These are phyloP conservation scores for Pythium dissotocum DNA, from an alignment of 352 stramenopile genomes.

Conservation along the genomic window DNA sequence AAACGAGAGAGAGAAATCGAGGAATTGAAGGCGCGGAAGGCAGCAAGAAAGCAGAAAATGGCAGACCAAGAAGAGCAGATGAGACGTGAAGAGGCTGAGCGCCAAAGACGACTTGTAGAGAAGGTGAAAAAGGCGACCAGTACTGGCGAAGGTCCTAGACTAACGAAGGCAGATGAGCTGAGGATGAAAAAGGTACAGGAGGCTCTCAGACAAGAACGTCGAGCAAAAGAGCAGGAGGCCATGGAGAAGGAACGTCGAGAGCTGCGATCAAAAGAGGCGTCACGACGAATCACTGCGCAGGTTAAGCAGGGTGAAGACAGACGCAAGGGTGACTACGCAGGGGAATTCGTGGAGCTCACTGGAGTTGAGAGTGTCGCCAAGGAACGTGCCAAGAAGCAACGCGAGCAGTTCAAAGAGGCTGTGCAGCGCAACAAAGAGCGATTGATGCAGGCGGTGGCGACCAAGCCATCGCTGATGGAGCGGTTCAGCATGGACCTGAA, in stretches of 20 bases:
- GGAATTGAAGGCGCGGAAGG: slow-evolving; percentile 47
- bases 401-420: slow-evolving; percentile 57
- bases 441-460: slow-evolving; percentile 44
- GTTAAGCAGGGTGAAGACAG: slow-evolving; percentile 52
- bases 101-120: slow-evolving; percentile 43
- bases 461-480: slow-evolving; percentile 72
- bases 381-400: slow-evolving; percentile 57
- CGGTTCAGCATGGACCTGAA: slow-evolving; percentile 68
- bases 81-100: slow-evolving; percentile 26
- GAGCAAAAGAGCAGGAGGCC: slow-evolving; percentile 34
- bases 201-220: slow-evolving; percentile 37
- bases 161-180: slow-evolving; percentile 60
- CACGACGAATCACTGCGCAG: slow-evolving; percentile 52
- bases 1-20: slow-evolving; percentile 42
- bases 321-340: slow-evolving; percentile 50
- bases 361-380: slow-evolving; percentile 44
- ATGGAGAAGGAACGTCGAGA: slow-evolving; percentile 33
- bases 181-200: slow-evolving; percentile 51
- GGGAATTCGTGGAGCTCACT: slow-evolving; percentile 46
- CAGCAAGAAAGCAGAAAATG: slow-evolving; percentile 43
- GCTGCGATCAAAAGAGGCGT: slow-evolving; percentile 44
- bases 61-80: slow-evolving; percentile 41
- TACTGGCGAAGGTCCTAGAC: slow-evolving; percentile 12
- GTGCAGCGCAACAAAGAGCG: slow-evolving; percentile 68
- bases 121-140: slow-evolving; percentile 24